Evolutionary conservation across 1,284 basidiomycete species (phyloP).

Genomic region (Golubevia sp.): DNA sequence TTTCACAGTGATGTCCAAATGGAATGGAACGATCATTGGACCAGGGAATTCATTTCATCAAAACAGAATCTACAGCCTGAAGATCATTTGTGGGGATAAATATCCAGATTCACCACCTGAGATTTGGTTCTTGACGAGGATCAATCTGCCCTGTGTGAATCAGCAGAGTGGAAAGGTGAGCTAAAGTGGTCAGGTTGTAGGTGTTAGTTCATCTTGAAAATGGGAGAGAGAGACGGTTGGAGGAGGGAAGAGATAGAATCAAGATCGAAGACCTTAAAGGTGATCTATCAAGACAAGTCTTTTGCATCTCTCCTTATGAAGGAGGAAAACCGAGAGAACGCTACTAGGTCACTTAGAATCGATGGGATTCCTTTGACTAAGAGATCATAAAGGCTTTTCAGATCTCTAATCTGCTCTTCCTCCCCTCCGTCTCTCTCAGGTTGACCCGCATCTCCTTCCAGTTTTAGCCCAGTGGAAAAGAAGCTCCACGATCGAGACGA

Average conservation of each 20-base stretch:
- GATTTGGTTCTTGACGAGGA: slow-evolving; percentile 83
- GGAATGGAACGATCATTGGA: slow-evolving; percentile 98
- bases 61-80: slow-evolving; percentile 96
- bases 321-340: no score
- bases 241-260: no score
- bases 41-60: slow-evolving; percentile 92
- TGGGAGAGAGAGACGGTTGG: no score
- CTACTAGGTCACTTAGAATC: no score
- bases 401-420: neutral
- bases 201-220: neutral
- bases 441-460: slow-evolving; percentile 29
- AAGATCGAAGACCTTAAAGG: neutral
- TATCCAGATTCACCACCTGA: slow-evolving; percentile 83
- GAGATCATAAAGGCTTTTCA: no score
- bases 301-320: no score
- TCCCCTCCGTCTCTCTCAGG: slow-evolving; percentile 5
- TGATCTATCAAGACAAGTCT: neutral
- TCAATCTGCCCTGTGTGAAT: slow-evolving; percentile 94
- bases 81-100: slow-evolving; percentile 78
- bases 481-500: slow-evolving; percentile 54
- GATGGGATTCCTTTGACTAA: no score
- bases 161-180: slow-evolving; percentile 70
- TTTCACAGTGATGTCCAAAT: slow-evolving; percentile 76
- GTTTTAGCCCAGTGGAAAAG: slow-evolving; percentile 51
- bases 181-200: neutral